phyloP scores from a whole-genome alignment of 768 basidiomycete species.

The Arthromyces matolae region DNA sequence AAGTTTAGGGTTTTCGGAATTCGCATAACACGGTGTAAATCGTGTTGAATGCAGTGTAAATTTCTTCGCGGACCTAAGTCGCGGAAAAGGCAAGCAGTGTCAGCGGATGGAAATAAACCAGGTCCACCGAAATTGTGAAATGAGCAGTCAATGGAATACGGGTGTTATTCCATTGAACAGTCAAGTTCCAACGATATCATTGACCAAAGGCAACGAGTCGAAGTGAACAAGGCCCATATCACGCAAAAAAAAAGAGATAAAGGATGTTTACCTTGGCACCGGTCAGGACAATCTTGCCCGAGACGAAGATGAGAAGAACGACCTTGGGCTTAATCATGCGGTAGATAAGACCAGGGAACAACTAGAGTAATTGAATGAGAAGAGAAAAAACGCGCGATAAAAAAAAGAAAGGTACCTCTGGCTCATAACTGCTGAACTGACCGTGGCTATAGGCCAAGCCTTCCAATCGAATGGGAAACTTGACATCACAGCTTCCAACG shows the following conservation, averaged over 20 bases:
- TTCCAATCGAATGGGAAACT: constrained; percentile 97
- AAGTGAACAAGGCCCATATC: constrained; percentile 14
- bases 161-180: constrained; percentile 16
- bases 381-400: constrained; percentile 5
- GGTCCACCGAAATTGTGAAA: constrained; percentile 31
- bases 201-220: constrained; percentile 3
- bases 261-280: constrained; percentile 87
- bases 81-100: constrained; percentile 34
- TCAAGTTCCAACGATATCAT: constrained; percentile 10
- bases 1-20: constrained; percentile 76
- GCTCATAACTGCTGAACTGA: constrained; percentile 96
- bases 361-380: constrained; percentile 44
- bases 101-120: constrained; percentile 47
- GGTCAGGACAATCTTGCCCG: constrained; percentile 97
- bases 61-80: constrained; percentile 92
- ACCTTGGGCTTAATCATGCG: constrained; percentile 99
- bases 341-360: constrained; percentile 98
- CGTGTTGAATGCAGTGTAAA: constrained; percentile 98
- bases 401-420: constrained; percentile 63
- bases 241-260: constrained; percentile 18
- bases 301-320: constrained; percentile 96
- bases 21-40: constrained; percentile 98
- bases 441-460: constrained; percentile 97
- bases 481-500: constrained; percentile 96
- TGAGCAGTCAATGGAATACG: constrained; percentile 29